These are phyloP conservation scores for Alternaria novae-zelandiae DNA, from an alignment of 2,329 filamentous ascomycete genomes.

Conservation along the genomic window DNA sequence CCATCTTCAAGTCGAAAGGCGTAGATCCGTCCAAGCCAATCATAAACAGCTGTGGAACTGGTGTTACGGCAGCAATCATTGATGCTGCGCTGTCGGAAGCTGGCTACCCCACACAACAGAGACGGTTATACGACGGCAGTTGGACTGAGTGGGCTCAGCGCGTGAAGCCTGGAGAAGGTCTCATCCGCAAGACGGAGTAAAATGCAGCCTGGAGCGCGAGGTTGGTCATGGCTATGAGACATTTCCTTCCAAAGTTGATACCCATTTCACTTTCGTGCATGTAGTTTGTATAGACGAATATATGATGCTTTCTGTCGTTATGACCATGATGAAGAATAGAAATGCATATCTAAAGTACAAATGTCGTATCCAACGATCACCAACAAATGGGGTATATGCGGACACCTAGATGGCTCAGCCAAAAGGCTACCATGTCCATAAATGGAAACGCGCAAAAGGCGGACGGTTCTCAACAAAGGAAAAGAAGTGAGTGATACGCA, in stretches of 20 bases:
- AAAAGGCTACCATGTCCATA: too few species aligned
- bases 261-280: constrained; percentile 3
- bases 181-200: constrained; percentile 62
- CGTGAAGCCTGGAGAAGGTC: constrained; percentile 65
- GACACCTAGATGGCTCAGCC: too few species aligned
- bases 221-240: too few species aligned
- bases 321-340: too few species aligned
- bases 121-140: constrained; percentile 90
- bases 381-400: too few species aligned
- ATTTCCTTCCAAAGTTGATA: constrained; percentile 9
- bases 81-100: constrained; percentile 86
- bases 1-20: constrained; percentile 79
- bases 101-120: constrained; percentile 71
- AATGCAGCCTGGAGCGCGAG: too few species aligned
- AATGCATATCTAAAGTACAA: too few species aligned
- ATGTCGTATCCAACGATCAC: too few species aligned
- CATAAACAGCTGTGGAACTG: constrained; percentile 88
- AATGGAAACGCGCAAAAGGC: too few species aligned
- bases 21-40: constrained; percentile 81
- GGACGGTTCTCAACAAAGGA: too few species aligned
- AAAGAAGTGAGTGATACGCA: too few species aligned
- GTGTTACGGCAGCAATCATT: constrained; percentile 89
- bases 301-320: too few species aligned
- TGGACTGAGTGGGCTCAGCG: constrained; percentile 90
- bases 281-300: neutral